Evolutionary conservation across 108 stramenopile genomes (phyloP).

Genomic region (Cyclotella sp.): DNA sequence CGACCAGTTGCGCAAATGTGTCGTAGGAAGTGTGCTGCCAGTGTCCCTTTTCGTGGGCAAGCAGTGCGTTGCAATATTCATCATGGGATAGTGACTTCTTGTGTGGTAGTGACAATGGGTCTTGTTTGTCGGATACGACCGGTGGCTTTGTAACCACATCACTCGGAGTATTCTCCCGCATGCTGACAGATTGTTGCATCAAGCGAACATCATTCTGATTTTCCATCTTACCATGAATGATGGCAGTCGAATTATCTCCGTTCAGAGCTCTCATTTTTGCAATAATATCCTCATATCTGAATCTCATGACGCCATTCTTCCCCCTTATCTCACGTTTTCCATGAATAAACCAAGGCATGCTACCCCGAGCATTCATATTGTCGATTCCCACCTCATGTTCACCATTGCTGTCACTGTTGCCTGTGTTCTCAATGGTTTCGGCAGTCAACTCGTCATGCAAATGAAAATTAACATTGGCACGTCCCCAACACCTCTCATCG

Average conservation of each 20-base stretch:
- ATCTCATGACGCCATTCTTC: slow-evolving; percentile 21
- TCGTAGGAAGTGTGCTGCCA: slow-evolving; percentile 8
- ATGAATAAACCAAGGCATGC: slow-evolving; percentile 9
- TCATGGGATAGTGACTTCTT: neutral
- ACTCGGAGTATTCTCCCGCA: neutral
- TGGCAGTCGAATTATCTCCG: neutral
- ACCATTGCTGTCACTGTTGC: neutral
- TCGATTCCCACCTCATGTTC: neutral
- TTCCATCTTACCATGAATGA: neutral
- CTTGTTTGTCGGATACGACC: neutral
- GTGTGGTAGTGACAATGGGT: neutral
- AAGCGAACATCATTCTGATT: neutral
- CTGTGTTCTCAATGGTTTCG: neutral
- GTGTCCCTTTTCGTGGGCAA: slow-evolving; percentile 8
- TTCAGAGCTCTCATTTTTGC: neutral
- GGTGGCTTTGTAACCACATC: neutral
- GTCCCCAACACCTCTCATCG: slow-evolving; percentile 19
- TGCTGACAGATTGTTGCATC: neutral
- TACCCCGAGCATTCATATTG: neutral
- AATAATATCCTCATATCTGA: slow-evolving; percentile 8
- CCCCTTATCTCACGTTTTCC: slow-evolving; percentile 18
- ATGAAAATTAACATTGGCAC: slow-evolving; percentile 20
- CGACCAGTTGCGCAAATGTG: neutral
- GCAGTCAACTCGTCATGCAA: slow-evolving; percentile 17
- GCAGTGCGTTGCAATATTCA: slow-evolving; percentile 7